Percentiles rank a stretch among this genome's conserved stretches.
These are phyloP conservation scores for Teunomyces lycoperdinae DNA, from an alignment of 805 yeast genomes.

Conservation along the genomic window DNA sequence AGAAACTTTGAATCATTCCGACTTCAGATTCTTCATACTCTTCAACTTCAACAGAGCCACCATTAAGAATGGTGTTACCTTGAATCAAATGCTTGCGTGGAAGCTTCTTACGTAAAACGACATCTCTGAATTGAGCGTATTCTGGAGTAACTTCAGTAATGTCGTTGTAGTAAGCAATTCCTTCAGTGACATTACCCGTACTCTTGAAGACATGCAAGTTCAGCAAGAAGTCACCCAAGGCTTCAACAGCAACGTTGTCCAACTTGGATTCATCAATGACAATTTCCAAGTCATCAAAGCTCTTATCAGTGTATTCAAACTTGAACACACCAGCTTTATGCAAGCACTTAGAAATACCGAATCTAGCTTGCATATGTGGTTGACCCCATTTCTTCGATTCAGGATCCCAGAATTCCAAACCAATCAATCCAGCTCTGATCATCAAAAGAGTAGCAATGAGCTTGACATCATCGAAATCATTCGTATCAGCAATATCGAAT, in stretches of 20 bases:
- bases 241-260: constrained; percentile 64
- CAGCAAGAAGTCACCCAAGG: constrained; percentile 66
- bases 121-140: constrained; percentile 61
- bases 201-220: constrained; percentile 78
- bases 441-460: constrained; percentile 71
- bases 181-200: constrained; percentile 67
- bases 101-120: constrained; percentile 66
- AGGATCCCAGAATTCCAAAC: constrained; percentile 88
- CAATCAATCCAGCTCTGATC: constrained; percentile 86
- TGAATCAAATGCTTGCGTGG: constrained; percentile 86
- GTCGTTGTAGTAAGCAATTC: constrained; percentile 59
- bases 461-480: constrained; percentile 62
- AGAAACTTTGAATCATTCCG: constrained; percentile 79
- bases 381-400: constrained; percentile 84
- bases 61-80: constrained; percentile 60
- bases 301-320: constrained; percentile 46
- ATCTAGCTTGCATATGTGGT: constrained; percentile 92
- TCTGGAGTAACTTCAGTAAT: constrained; percentile 69
- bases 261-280: constrained; percentile 61
- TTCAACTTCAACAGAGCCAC: constrained; percentile 48
- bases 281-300: constrained; percentile 58
- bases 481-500: constrained; percentile 60
- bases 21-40: constrained; percentile 72
- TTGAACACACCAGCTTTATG: constrained; percentile 64
- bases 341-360: constrained; percentile 75